phyloP scores from a whole-genome alignment of 345 rosid genomes.

The Ricinus communis region DNA sequence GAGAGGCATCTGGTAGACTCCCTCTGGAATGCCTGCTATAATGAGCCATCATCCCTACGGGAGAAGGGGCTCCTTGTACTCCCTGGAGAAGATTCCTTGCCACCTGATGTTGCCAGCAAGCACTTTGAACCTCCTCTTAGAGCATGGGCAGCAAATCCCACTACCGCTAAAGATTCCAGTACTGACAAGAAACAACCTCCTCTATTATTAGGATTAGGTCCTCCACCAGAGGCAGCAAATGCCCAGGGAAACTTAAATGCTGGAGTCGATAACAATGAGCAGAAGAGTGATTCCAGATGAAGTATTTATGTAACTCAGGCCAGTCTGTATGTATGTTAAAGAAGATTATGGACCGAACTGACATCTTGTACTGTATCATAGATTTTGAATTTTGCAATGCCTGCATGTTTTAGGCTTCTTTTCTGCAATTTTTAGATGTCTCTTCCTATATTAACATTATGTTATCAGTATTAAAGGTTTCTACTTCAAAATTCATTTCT shows the following conservation, averaged over 20 bases:
- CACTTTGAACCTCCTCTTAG: constrained; percentile 80
- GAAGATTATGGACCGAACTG: neutral
- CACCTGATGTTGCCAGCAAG: constrained; percentile 72
- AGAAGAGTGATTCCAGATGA: neutral
- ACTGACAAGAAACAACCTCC: constrained; percentile 56
- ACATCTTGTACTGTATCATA: neutral
- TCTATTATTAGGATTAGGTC: constrained; percentile 55
- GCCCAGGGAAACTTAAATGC: constrained; percentile 14
- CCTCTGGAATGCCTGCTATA: constrained; percentile 68
- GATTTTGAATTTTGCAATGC: neutral
- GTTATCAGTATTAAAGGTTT: no score
- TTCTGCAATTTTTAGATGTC: neutral
- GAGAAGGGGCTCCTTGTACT: constrained; percentile 73
- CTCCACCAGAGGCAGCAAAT: constrained; percentile 26
- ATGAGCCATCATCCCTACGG: constrained; percentile 66
- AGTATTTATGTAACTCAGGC: neutral
- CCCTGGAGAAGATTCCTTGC: constrained; percentile 68
- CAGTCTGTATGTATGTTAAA: neutral
- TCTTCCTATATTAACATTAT: no score
- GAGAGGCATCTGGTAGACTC: constrained; percentile 80
- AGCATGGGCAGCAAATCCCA: constrained; percentile 58
- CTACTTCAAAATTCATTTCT: no score
- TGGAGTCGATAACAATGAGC: constrained; percentile 16
- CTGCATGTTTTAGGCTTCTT: neutral
- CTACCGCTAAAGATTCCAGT: constrained; percentile 31